A percentile compares a stretch with the other conserved stretches of the same genome.
phyloP scores from a whole-genome alignment of 306 rosid genomes.

The Dicorynia guianensis region DNA sequence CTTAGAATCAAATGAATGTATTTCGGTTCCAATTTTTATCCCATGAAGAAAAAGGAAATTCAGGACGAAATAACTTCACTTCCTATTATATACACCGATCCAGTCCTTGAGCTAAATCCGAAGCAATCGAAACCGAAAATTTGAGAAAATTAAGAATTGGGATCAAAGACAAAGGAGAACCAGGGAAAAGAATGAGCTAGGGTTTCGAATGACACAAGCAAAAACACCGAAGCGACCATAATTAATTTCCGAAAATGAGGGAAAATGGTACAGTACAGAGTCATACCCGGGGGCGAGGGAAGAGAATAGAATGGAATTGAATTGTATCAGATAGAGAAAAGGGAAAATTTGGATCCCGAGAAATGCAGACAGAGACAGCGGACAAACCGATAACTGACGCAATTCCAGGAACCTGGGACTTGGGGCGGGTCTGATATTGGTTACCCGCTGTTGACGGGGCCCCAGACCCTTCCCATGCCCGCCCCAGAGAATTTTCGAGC shows the following conservation, averaged over 20 bases:
- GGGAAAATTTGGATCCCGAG: background rate
- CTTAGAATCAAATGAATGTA: constrained; percentile 2
- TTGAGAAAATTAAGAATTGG: background rate
- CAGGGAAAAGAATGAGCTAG: background rate
- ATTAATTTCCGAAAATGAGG: background rate
- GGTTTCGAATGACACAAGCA: background rate
- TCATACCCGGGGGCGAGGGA: background rate
- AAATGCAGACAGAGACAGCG: background rate
- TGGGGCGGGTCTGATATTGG: background rate
- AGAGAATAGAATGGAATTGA: background rate
- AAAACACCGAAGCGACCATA: too few relatives aligned
- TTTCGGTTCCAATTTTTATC: background rate
- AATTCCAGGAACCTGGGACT: background rate
- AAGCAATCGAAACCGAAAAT: background rate
- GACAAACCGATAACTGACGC: background rate
- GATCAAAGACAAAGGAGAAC: background rate
- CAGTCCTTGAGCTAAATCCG: background rate
- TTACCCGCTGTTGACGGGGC: background rate
- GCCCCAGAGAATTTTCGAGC: too few relatives aligned
- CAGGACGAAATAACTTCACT: too few relatives aligned
- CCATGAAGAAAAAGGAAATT: background rate
- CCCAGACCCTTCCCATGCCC: background rate
- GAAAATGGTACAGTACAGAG: background rate
- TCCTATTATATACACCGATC: background rate
- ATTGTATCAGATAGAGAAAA: background rate